Conservation (phyloP, 148 eudicot species). For the Vaccinium macrocarpon region DNA sequence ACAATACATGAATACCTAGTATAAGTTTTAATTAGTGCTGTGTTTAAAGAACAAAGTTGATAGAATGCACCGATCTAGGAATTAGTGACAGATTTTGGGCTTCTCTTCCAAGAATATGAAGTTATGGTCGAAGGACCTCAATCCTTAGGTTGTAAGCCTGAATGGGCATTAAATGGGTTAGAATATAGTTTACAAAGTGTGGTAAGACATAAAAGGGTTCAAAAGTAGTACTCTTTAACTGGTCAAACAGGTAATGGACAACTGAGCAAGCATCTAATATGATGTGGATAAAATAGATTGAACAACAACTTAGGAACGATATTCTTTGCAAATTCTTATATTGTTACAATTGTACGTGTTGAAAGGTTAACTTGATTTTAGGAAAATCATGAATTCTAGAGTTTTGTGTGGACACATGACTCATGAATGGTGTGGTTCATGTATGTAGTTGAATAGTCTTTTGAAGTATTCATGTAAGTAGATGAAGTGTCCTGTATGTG, state of each 20-base stretch:
- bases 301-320: neutral
- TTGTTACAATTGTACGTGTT: neutral
- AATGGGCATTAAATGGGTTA: neutral
- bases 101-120: neutral
- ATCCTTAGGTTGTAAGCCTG: neutral
- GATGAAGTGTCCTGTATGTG: too few relatives aligned
- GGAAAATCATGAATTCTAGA: too few relatives aligned
- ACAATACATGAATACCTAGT: neutral
- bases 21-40: neutral
- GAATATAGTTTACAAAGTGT: neutral
- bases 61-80: neutral
- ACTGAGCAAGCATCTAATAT: neutral
- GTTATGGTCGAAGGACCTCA: neutral
- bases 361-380: too few relatives aligned
- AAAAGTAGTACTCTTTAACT: neutral
- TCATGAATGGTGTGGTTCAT: too few relatives aligned
- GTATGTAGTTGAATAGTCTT: too few relatives aligned
- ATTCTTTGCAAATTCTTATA: neutral
- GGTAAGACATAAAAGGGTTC: neutral
- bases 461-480: too few relatives aligned
- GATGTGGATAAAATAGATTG: neutral
- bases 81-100: neutral
- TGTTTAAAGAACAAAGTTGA: conserved; percentile 7
- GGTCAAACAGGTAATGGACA: neutral
- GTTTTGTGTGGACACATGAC: too few relatives aligned